Base-by-base conservation (phyloP, 257 asterid species). In the Solanum bukasovii region DNA sequence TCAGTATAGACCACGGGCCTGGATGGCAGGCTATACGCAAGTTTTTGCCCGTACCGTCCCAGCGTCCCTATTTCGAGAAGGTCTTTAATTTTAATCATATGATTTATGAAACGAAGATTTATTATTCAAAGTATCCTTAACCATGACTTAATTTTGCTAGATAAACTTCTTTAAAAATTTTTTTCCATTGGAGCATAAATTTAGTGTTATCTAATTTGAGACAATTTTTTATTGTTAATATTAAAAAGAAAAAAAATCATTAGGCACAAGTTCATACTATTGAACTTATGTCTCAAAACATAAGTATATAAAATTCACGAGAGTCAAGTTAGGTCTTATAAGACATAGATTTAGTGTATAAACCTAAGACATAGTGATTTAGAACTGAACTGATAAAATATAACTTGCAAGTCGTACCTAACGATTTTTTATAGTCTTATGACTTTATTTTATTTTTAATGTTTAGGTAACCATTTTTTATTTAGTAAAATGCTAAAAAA, bases 381-480 rank as follows among this genome's bases (percentile, higher is more conserved):
- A 59, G 9, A 56, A 0, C 2, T 56, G 23, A 56, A 56, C 25
- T 7, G 1, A 59, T 59, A 59, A 20, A 2, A 59, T 20, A 2
- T 61, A 61, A 61, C 5, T 21, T 61, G 25, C 5, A 10, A 65
- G 3, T 65, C 1, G 7, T 65, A n/a, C 3, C 33, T n/a, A 65
- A 0, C 4, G 4, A 23, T 10, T n/a, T n/a, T 10, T n/a, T 0
- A 1, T 25, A 33, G 35, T 33, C 33, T 10, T 65, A n/a, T 0
- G 3, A 65, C 13, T 23, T n/a, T 23, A 3, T 63, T 9, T 21
- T 9, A 23, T 9, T 63, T 21, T 63, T 4, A 11, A 20, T 59
- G 65, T n/a, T 9, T 2, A 4, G 7, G 7, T n/a, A 65, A 3
- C 18, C 31, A 9, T 63, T 4, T 63, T 23, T 4, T 63, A 63